A percentile compares a stretch with the other conserved stretches of the same genome.
These are phyloP conservation scores for Phytophthora pistaciae DNA, from an alignment of 352 stramenopile genomes.

Conservation along the genomic window DNA sequence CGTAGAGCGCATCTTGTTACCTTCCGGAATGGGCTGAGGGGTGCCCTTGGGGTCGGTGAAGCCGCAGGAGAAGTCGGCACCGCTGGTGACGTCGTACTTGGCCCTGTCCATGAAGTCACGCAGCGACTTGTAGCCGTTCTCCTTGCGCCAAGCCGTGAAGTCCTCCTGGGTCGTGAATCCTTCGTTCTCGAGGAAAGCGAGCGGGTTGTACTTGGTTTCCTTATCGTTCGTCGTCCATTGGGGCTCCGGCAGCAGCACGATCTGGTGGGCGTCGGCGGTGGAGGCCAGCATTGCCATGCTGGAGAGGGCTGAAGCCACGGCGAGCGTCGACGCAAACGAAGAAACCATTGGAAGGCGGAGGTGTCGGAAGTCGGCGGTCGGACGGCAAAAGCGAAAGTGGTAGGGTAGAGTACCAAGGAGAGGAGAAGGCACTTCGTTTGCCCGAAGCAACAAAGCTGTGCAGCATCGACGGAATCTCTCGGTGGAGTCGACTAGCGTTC, in stretches of 20 bases:
- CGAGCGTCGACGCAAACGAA: conserved; percentile 29
- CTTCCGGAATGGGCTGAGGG: conserved; percentile 40
- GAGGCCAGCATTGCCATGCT: conserved; percentile 26
- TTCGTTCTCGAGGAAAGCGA: conserved; percentile 60
- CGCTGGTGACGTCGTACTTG: conserved; percentile 36
- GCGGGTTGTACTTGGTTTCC: conserved; percentile 48
- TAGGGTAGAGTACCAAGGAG: neutral
- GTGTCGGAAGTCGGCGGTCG: neutral
- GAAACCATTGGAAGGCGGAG: conserved; percentile 7
- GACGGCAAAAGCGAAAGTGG: neutral
- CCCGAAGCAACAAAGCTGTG: neutral
- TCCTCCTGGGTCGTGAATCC: conserved; percentile 47
- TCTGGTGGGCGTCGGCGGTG: conserved; percentile 40
- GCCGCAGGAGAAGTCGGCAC: conserved; percentile 41
- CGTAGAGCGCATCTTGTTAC: conserved; percentile 34
- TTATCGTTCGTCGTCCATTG: conserved; percentile 37
- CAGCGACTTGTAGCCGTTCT: conserved; percentile 53
- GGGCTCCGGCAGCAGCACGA: conserved; percentile 40
- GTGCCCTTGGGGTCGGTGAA: conserved; percentile 35
- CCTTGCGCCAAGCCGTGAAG: conserved; percentile 38
- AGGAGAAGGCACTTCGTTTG: neutral
- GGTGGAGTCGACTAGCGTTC: conserved; percentile 3
- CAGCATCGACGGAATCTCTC: conserved; percentile 10
- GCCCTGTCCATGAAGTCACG: conserved; percentile 51
- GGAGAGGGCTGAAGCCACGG: conserved; percentile 28